Base-by-base conservation (phyloP, 306 rosid species). In the Begonia loranthoides region DNA sequence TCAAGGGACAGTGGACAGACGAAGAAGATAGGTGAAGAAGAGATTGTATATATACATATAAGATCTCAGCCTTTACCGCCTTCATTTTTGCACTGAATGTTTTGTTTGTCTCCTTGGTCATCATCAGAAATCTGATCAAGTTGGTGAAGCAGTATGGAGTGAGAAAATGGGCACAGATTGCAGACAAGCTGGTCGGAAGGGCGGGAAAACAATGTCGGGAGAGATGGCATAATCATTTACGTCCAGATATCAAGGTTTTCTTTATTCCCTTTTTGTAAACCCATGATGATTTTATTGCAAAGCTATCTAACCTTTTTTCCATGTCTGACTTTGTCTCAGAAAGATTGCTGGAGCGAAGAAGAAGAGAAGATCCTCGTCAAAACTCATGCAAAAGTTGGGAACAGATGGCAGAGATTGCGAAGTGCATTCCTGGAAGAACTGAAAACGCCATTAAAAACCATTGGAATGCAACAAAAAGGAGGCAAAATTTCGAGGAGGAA, bases 191-290 rank as follows among this genome's bases (percentile, higher is more conserved):
- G 69, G 76, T 55, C 15, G 92, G 92, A 39, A 78, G 99, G 67
- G 92, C 80, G 9, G 99, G 99, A 1, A 85, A 90, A 62, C 99
- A 90, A 64, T 90, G 97, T 60, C 24, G 97, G 10, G 97, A 90
- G 70, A 80, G 95, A 75, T 90, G 97, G 97, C 86, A 82, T 28
- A 90, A 90, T 73, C 99, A 90, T 69, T 69, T 90, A 17, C 76
- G 94, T n/a, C 95, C 95, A 14, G 86, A 86, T 69, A 90, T 90
- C 45, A 86, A 90, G 94, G 99, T 90, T 14, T 46, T 19, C 9
- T 24, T 22, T 39, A 44, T 54, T n/a, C 10, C 21, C 6, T 2
- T 51, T 61, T n/a, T n/a, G n/a, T n/a, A n/a, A n/a, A n/a, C n/a
- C 5, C 12, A 41, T 43, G 11, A n/a, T 54, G 49, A 34, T 46